Conservation (phyloP, 2,329 filamentous ascomycete genomes). For the Fusarium aywerte region DNA sequence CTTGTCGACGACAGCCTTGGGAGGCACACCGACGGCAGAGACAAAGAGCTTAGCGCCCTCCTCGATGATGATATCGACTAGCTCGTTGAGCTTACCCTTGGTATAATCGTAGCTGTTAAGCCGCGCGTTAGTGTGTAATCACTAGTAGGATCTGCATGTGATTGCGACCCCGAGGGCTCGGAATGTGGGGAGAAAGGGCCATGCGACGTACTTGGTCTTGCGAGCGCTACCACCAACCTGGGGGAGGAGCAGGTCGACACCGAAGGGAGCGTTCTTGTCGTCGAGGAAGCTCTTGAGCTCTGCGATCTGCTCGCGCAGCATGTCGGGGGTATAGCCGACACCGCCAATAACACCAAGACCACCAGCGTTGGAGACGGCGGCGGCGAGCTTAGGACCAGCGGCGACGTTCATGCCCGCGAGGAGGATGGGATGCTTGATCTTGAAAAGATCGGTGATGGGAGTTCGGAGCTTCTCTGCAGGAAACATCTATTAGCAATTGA, state of each 20-base stretch:
- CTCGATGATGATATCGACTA: slow-evolving; percentile 92
- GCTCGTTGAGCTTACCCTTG: slow-evolving; percentile 94
- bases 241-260: slow-evolving; percentile 91
- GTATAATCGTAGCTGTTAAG: slow-evolving; percentile 95
- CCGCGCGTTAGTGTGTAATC: slow-evolving; percentile 20
- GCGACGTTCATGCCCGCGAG: slow-evolving; percentile 99
- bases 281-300: slow-evolving; percentile 89
- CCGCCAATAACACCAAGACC: slow-evolving; percentile 97
- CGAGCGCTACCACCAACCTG: slow-evolving; percentile 94
- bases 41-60: slow-evolving; percentile 93
- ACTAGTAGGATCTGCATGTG: slow-evolving; percentile 36
- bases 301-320: slow-evolving; percentile 93
- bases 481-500: slow-evolving; percentile 22
- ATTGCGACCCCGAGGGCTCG: slow-evolving; percentile 10
- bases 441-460: slow-evolving; percentile 91
- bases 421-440: slow-evolving; percentile 96
- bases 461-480: slow-evolving; percentile 75
- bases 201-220: slow-evolving; percentile 80
- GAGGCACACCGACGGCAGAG: slow-evolving; percentile 93
- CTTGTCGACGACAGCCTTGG: slow-evolving; percentile 86
- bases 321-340: slow-evolving; percentile 94
- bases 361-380: slow-evolving; percentile 95
- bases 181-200: background rate
- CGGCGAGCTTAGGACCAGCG: slow-evolving; percentile 93
- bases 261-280: slow-evolving; percentile 95